Conservation (phyloP, 1,284 basidiomycete species). For the Mycosarcoma mackinlayi region DNA sequence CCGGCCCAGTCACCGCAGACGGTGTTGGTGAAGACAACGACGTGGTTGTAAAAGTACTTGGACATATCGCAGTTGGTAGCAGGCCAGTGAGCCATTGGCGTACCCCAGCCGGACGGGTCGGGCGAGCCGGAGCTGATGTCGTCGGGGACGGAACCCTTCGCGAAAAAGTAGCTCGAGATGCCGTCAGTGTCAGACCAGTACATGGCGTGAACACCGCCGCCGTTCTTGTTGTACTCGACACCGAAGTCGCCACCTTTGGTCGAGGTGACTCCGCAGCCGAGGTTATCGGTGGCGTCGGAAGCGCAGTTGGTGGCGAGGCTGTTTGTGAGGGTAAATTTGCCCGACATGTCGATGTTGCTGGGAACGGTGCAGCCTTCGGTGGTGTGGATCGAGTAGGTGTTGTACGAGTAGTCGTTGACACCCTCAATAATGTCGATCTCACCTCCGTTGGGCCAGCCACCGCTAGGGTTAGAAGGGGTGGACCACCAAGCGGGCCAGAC, state of each 20-base stretch:
- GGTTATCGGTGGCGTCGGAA: slow-evolving; percentile 73
- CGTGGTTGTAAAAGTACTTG: slow-evolving; percentile 69
- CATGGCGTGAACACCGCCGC: slow-evolving; percentile 72
- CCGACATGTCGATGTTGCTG: slow-evolving; percentile 28
- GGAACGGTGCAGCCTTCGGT: slow-evolving; percentile 42
- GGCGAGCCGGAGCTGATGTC: slow-evolving; percentile 69
- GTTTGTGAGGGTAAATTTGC: slow-evolving; percentile 36
- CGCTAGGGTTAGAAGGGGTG: slow-evolving; percentile 33
- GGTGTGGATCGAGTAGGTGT: slow-evolving; percentile 59
- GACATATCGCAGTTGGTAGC: slow-evolving; percentile 70
- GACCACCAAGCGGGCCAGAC: slow-evolving; percentile 67
- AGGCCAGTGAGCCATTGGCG: slow-evolving; percentile 73
- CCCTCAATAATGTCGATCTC: slow-evolving; percentile 65
- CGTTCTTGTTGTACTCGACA: slow-evolving; percentile 73
- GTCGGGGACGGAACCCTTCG: slow-evolving; percentile 70
- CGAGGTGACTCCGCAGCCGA: slow-evolving; percentile 76
- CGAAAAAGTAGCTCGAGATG: slow-evolving; percentile 74
- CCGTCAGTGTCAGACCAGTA: slow-evolving; percentile 63
- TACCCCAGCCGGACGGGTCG: slow-evolving; percentile 70
- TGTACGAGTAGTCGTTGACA: slow-evolving; percentile 53
- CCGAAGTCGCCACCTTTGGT: slow-evolving; percentile 72
- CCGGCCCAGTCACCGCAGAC: slow-evolving; percentile 56
- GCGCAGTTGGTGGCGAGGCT: slow-evolving; percentile 73
- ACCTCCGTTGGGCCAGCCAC: slow-evolving; percentile 58
- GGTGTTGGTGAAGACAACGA: slow-evolving; percentile 53